These are phyloP conservation scores for Thelonectria olida DNA, from an alignment of 2,329 filamentous ascomycete genomes.

Conservation along the genomic window DNA sequence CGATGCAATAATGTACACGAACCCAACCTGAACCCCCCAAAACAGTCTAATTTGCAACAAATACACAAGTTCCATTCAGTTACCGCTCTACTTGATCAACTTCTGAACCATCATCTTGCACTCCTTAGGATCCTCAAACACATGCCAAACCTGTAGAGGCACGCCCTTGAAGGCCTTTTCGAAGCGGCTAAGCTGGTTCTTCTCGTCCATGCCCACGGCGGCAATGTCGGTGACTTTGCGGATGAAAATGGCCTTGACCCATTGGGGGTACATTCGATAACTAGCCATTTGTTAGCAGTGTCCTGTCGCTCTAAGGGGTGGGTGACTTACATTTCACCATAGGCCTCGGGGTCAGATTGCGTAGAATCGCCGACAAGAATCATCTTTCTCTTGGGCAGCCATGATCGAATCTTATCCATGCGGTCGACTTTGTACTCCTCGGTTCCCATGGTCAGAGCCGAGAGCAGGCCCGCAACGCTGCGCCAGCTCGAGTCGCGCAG, in stretches of 20 bases:
- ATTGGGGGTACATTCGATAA: slow-evolving; percentile 72
- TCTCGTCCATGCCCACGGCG: slow-evolving; percentile 73
- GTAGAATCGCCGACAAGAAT: slow-evolving; percentile 91
- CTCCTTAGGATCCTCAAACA: slow-evolving; percentile 82
- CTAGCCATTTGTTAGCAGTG: slow-evolving; percentile 45
- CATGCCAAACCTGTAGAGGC: slow-evolving; percentile 76
- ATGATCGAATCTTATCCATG: slow-evolving; percentile 79
- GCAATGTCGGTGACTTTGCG: slow-evolving; percentile 82
- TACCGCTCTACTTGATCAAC: slow-evolving; percentile 27
- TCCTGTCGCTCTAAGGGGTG: neutral
- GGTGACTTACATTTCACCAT: slow-evolving; percentile 75
- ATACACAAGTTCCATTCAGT: neutral
- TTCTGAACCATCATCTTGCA: slow-evolving; percentile 51
- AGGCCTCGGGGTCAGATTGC: slow-evolving; percentile 90
- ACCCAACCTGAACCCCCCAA: neutral
- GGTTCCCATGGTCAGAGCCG: slow-evolving; percentile 81
- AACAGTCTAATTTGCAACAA: neutral
- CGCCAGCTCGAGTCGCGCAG: slow-evolving; percentile 88
- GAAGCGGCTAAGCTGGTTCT: slow-evolving; percentile 80
- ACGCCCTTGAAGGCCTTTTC: slow-evolving; percentile 83
- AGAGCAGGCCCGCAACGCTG: slow-evolving; percentile 81
- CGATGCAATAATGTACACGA: neutral
- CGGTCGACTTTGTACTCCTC: slow-evolving; percentile 86
- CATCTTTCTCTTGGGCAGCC: slow-evolving; percentile 82
- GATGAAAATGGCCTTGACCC: slow-evolving; percentile 87